Evolutionary conservation across 768 basidiomycete species (phyloP).

Genomic region (Phaffia tasmanica): DNA sequence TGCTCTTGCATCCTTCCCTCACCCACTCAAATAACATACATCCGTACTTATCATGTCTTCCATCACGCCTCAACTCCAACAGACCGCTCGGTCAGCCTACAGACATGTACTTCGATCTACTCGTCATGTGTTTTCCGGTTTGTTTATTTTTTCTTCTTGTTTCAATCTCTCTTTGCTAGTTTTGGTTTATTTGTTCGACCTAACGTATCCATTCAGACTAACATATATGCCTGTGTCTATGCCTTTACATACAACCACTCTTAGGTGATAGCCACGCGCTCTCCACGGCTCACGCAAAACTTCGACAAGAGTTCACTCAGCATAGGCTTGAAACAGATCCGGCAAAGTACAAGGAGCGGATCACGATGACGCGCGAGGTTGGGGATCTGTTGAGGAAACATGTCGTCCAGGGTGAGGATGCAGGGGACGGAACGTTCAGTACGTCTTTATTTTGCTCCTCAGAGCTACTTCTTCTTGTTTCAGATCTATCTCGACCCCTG

Average conservation of each 20-base stretch:
- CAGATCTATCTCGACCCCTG: not conserved
- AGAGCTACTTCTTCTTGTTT: not conserved
- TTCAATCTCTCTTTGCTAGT: not conserved
- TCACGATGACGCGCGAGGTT: conserved; percentile 11
- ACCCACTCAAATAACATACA: not conserved
- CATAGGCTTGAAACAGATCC: not conserved
- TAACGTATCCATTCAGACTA: not conserved
- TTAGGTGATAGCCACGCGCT: conserved; percentile 14
- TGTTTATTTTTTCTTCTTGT: not conserved
- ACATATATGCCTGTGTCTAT: too few relatives aligned
- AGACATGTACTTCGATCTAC: conserved; percentile 16
- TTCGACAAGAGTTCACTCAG: conserved; percentile 14
- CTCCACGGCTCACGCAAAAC: conserved; percentile 6
- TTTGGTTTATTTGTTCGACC: not conserved
- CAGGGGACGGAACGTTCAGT: conserved; percentile 8
- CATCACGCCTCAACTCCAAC: conserved; percentile 17
- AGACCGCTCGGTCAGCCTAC: conserved; percentile 19
- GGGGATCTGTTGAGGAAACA: conserved; percentile 13
- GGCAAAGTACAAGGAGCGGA: conserved; percentile 5
- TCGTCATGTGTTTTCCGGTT: conserved; percentile 13
- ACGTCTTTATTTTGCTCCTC: not conserved
- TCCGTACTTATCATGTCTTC: not conserved
- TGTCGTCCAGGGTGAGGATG: conserved; percentile 19
- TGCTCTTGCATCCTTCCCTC: not conserved
- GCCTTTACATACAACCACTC: not conserved